Conservation (phyloP, 179 eudicot genomes). For the Beta macrorhiza region DNA sequence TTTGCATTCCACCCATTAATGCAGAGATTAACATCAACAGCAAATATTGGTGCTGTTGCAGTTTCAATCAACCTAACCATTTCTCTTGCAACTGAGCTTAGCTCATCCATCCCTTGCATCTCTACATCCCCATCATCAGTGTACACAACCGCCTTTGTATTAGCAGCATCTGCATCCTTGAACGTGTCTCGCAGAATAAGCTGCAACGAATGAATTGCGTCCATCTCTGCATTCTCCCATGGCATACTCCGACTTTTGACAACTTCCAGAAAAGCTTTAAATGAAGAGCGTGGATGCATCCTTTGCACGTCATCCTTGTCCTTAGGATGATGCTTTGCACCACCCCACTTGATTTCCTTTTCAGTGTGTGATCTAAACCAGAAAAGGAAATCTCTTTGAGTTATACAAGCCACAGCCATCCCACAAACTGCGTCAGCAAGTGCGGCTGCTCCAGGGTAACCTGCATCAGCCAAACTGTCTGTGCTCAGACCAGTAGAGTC, state of each 20-base stretch:
- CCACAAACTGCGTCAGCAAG: conserved; percentile 96
- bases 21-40: conserved; percentile 62
- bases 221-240: conserved; percentile 96
- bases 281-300: conserved; percentile 97
- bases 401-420: conserved; percentile 91
- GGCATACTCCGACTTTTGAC: conserved; percentile 85
- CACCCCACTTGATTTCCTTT: conserved; percentile 97
- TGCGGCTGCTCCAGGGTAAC: conserved; percentile 77
- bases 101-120: conserved; percentile 66
- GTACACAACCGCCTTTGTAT: conserved; percentile 56
- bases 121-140: conserved; percentile 51
- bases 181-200: conserved; percentile 82
- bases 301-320: conserved; percentile 85
- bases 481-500: conserved; percentile 96
- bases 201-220: conserved; percentile 95
- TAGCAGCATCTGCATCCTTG: conserved; percentile 45
- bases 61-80: conserved; percentile 97
- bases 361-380: conserved; percentile 96
- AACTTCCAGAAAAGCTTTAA: conserved; percentile 85
- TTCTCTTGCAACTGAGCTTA: conserved; percentile 80
- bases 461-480: conserved; percentile 88
- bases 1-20: conserved; percentile 98
- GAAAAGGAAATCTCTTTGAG: conserved; percentile 71
- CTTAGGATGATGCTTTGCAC: conserved; percentile 91
- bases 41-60: conserved; percentile 94